A percentile compares a stretch with the other conserved stretches of the same genome.
Evolutionary conservation across 2,329 filamentous ascomycete genomes (phyloP).

Genomic region (Penicillium nordicum): DNA sequence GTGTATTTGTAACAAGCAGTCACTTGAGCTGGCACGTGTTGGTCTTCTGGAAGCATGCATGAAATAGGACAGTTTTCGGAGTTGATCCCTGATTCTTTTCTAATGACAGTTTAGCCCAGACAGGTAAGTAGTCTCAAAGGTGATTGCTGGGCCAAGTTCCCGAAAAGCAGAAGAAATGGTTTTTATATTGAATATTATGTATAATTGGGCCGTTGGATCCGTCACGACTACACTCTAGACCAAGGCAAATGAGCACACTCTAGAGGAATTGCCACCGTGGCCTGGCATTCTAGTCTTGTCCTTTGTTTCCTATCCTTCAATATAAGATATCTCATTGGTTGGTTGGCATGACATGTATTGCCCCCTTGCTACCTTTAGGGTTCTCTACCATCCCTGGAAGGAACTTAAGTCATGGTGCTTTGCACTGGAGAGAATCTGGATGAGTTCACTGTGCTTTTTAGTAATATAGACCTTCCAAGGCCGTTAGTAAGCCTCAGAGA

Average conservation of each 20-base stretch:
- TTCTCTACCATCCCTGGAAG: not conserved
- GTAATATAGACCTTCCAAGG: conserved; percentile 9
- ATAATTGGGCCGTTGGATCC: too few species aligned
- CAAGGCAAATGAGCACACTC: not conserved
- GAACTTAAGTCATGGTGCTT: not conserved
- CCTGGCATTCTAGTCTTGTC: not conserved
- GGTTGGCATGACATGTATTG: not conserved
- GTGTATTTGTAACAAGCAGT: not conserved
- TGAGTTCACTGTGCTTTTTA: not conserved
- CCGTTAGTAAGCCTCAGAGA: not conserved
- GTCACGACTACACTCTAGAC: not conserved
- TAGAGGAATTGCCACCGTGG: not conserved
- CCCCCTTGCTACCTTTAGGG: too few species aligned
- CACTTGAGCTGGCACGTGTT: not conserved
- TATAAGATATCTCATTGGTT: not conserved
- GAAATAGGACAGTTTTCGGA: not conserved
- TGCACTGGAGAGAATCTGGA: not conserved
- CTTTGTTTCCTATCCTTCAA: not conserved
- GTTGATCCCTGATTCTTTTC: not conserved
- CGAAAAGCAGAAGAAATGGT: not conserved
- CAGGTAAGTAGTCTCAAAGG: not conserved
- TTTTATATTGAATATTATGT: not conserved
- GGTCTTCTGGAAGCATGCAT: not conserved
- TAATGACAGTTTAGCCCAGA: not conserved
- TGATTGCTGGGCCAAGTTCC: too few species aligned